phyloP scores from a whole-genome alignment of 257 asterid species.

The Przewalskia tangutica region DNA sequence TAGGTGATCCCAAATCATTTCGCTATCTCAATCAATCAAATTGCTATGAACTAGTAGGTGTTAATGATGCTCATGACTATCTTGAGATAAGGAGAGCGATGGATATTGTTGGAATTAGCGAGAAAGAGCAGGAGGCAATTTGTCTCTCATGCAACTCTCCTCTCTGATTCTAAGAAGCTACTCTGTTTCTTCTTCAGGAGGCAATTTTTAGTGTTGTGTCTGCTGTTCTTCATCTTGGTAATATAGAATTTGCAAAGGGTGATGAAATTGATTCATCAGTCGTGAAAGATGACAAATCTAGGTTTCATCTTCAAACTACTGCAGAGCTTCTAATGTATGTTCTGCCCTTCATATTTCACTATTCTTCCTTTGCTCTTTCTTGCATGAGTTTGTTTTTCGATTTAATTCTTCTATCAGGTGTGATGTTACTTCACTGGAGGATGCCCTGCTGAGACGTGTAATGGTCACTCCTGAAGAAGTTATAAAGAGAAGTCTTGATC shows the following conservation, averaged over 20 bases:
- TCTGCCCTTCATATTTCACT: constrained; percentile 10
- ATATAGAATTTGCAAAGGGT: constrained; percentile 70
- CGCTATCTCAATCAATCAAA: constrained; percentile 88
- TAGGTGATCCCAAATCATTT: constrained; percentile 71
- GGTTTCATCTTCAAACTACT: constrained; percentile 73
- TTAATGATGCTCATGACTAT: constrained; percentile 83
- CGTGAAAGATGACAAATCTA: constrained; percentile 81
- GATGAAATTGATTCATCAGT: constrained; percentile 76
- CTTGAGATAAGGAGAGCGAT: constrained; percentile 97
- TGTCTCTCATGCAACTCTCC: constrained; percentile 3
- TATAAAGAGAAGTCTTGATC: constrained; percentile 97
- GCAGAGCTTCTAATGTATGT: constrained; percentile 89
- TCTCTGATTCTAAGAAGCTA: background rate
- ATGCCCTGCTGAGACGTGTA: constrained; percentile 87
- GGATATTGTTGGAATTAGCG: constrained; percentile 95
- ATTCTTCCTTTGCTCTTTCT: background rate
- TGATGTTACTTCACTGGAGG: constrained; percentile 60
- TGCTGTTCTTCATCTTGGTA: constrained; percentile 89
- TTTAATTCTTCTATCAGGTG: constrained; percentile 44
- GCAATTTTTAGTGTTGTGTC: constrained; percentile 99
- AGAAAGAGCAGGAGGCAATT: constrained; percentile 82
- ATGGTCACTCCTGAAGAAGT: constrained; percentile 99
- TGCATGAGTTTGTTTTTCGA: constrained; percentile 12
- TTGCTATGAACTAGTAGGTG: constrained; percentile 74
- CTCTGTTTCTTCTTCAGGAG: constrained; percentile 41